Conservation (phyloP, 2,329 filamentous ascomycete species). For the Neobulgaria alba region DNA sequence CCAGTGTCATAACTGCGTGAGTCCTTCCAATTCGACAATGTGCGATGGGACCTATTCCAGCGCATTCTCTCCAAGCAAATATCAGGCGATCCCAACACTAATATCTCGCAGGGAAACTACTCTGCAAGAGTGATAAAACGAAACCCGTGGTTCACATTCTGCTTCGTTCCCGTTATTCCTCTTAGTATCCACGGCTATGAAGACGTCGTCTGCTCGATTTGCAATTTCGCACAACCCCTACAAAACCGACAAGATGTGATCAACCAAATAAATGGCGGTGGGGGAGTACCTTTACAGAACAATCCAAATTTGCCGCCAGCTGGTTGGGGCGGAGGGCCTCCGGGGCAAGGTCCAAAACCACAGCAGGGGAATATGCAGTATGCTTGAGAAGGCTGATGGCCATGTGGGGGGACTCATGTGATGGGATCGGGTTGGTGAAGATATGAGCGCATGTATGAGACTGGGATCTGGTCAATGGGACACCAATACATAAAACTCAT, state of each 20-base stretch:
- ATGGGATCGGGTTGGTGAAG: too few species aligned
- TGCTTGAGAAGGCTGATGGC: too few species aligned
- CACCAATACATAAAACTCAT: too few species aligned
- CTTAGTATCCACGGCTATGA: slow-evolving; percentile 59
- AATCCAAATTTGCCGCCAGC: slow-evolving; percentile 16
- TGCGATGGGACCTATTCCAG: too few species aligned
- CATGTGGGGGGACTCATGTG: too few species aligned
- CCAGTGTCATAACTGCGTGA: slow-evolving; percentile 54
- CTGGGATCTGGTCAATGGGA: too few species aligned
- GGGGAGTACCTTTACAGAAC: slow-evolving; percentile 23
- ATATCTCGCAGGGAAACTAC: slow-evolving; percentile 43
- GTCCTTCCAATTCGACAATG: too few species aligned
- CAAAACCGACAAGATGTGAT: slow-evolving; percentile 32
- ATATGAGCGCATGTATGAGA: too few species aligned
- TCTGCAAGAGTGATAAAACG: slow-evolving; percentile 51
- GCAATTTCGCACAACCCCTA: slow-evolving; percentile 64
- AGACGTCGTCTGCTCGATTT: slow-evolving; percentile 66
- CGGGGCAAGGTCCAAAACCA: slow-evolving; percentile 15
- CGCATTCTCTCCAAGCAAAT: background rate
- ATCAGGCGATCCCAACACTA: background rate
- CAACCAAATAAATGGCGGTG: slow-evolving; percentile 18
- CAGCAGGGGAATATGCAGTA: slow-evolving; percentile 9
- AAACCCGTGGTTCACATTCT: slow-evolving; percentile 71
- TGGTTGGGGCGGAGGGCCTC: slow-evolving; percentile 22
- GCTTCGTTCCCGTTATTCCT: slow-evolving; percentile 66